A percentile compares a stretch with the other conserved stretches of the same genome.
Evolutionary conservation across 148 eudicot species (phyloP).

Genomic region (Mesembryanthemum crystallinum): DNA sequence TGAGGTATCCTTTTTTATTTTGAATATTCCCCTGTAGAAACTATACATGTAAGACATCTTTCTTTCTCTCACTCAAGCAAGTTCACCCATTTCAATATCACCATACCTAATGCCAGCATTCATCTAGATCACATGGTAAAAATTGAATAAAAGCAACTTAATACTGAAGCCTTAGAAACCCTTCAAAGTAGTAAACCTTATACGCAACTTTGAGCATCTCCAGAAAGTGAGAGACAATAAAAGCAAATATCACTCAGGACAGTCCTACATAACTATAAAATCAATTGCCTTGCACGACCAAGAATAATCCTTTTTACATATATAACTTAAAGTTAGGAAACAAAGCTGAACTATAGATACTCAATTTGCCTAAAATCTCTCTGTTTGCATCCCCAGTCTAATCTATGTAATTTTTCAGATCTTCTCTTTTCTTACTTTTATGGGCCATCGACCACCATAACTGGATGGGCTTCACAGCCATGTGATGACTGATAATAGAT

Average conservation of each 20-base stretch:
- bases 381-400: not conserved
- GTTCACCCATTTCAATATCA: too few relatives aligned
- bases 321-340: not conserved
- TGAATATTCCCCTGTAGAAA: too few relatives aligned
- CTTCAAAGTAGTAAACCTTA: too few relatives aligned
- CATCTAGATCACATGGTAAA: too few relatives aligned
- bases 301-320: not conserved
- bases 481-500: not conserved
- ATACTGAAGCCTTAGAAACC: too few relatives aligned
- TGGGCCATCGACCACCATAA: slow-evolving; percentile 1
- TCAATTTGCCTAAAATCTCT: not conserved
- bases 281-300: not conserved
- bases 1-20: too few relatives aligned
- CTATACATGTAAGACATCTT: too few relatives aligned
- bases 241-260: not conserved
- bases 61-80: too few relatives aligned
- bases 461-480: not conserved
- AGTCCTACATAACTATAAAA: not conserved
- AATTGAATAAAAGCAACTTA: too few relatives aligned
- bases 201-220: too few relatives aligned
- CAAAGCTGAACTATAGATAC: not conserved
- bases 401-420: not conserved
- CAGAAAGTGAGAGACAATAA: too few relatives aligned
- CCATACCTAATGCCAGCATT: too few relatives aligned
- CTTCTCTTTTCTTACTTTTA: not conserved